These are phyloP conservation scores for Hypoxylon rickii DNA, from an alignment of 495 filamentous ascomycete species.

Conservation along the genomic window DNA sequence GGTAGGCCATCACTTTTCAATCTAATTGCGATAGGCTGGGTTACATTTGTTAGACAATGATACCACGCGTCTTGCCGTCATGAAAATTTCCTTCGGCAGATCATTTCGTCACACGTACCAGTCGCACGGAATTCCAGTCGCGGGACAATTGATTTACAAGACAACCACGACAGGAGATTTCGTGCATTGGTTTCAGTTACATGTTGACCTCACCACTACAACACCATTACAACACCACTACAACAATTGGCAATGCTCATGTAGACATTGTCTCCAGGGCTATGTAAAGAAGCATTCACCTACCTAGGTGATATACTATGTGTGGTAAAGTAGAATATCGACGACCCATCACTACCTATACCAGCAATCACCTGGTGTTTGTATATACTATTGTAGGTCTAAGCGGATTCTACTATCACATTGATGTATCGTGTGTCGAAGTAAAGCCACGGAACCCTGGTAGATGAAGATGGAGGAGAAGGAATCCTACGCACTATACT, in stretches of 20 bases:
- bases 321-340: too few relatives aligned
- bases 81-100: constrained; percentile 21
- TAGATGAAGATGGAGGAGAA: not conserved
- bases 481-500: constrained; percentile 19
- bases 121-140: not conserved
- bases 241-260: too few relatives aligned
- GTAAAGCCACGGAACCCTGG: not conserved
- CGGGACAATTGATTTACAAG: constrained; percentile 11
- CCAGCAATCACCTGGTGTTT: too few relatives aligned
- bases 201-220: too few relatives aligned
- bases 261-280: too few relatives aligned
- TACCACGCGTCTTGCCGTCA: not conserved
- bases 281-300: too few relatives aligned
- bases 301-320: too few relatives aligned
- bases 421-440: too few relatives aligned
- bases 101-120: constrained; percentile 32
- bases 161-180: constrained; percentile 19
- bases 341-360: too few relatives aligned
- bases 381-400: not conserved
- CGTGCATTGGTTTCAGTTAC: too few relatives aligned
- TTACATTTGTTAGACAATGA: constrained; percentile 17
- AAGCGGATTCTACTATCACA: not conserved
- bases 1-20: too few relatives aligned
- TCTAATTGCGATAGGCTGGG: constrained; percentile 29
- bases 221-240: too few relatives aligned